Base-by-base conservation (phyloP, 2,329 filamentous ascomycete species). In the Paecilomyces formosus region DNA sequence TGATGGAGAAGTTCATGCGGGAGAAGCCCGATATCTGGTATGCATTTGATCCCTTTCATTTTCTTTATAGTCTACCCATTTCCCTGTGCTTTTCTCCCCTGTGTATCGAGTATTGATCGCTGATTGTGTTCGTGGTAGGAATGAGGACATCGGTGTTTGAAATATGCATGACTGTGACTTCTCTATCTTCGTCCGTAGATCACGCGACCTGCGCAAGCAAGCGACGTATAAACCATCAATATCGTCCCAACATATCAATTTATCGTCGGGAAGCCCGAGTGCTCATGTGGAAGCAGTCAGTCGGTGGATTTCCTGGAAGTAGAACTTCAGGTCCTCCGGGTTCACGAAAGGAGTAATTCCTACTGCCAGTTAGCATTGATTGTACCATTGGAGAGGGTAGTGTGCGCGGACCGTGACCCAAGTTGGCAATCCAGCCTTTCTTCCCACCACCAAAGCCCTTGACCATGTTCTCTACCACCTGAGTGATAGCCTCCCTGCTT, bases 301-400 rank as follows among this genome's bases (percentile, higher is more conserved):
- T 15, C 89, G 84, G 74, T 96, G 91, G 58, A 97, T 86, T 76
- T 99, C 94, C 70, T 95, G 81, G 64, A 99, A 93, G 79, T 90
- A 99, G 77, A 95, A 96, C 72, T 86, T 93, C 65, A 99, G 79
- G 73, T 96, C 88, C 55, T 97, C 92, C 0, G 94, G 94, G 66
- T 97, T 89, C 57, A 99, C 94, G 63, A 92, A 88, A 0, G 94
- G 94, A 31, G 94, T 99, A 63, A 99, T 92, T 61, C 91, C 90
- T 94, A 67, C 60, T 58, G 59, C 60, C 35, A 26, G 28, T 68
- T 55, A 70, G 64, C 59, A 62, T 68, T 52, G 62, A 64, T 45
- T 56, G 54, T 35, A 49, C 13, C n/a, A 8, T 9, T 9, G 39
- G 39, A n/a, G 39, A 61, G 57, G 21, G 61, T 53, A 57, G 18